These are phyloP conservation scores for Gleditsia sinensis DNA, from an alignment of 306 rosid species.

Conservation along the genomic window DNA sequence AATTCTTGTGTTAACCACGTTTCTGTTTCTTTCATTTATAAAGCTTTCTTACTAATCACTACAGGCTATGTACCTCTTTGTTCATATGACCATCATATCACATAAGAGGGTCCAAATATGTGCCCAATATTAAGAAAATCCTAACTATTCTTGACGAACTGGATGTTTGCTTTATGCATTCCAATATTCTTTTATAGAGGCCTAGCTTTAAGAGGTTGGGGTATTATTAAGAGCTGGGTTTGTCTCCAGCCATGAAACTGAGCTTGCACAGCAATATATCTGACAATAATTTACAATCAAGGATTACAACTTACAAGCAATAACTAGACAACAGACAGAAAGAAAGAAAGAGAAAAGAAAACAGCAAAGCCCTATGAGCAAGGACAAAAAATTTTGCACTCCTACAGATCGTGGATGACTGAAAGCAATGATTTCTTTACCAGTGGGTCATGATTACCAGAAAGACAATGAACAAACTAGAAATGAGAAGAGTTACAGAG, in stretches of 20 bases:
- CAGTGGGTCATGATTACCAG: slow-evolving; percentile 10
- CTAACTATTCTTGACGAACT: neutral
- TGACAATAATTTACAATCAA: slow-evolving; percentile 25
- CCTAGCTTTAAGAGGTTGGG: neutral
- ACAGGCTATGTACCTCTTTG: neutral
- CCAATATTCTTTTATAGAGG: neutral
- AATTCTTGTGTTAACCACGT: too few relatives aligned
- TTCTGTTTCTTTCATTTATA: neutral
- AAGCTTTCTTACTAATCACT: neutral
- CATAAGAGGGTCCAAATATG: neutral
- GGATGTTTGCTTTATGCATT: neutral
- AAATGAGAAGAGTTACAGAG: slow-evolving; percentile 18
- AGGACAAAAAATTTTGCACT: slow-evolving; percentile 20
- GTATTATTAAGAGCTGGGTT: neutral
- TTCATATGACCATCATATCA: neutral
- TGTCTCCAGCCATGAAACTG: slow-evolving; percentile 1
- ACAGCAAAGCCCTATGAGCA: slow-evolving; percentile 15
- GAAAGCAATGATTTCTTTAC: slow-evolving; percentile 20
- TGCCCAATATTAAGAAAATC: too few relatives aligned
- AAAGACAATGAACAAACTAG: neutral
- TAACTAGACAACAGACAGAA: slow-evolving; percentile 18
- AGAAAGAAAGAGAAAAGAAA: neutral
- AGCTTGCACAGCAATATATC: slow-evolving; percentile 30
- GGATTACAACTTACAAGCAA: slow-evolving; percentile 33
- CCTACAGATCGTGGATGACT: neutral